Evolutionary conservation across 1,139 yeast genomes (phyloP).

Genomic region (Debaryomycetaceae sp.): DNA sequence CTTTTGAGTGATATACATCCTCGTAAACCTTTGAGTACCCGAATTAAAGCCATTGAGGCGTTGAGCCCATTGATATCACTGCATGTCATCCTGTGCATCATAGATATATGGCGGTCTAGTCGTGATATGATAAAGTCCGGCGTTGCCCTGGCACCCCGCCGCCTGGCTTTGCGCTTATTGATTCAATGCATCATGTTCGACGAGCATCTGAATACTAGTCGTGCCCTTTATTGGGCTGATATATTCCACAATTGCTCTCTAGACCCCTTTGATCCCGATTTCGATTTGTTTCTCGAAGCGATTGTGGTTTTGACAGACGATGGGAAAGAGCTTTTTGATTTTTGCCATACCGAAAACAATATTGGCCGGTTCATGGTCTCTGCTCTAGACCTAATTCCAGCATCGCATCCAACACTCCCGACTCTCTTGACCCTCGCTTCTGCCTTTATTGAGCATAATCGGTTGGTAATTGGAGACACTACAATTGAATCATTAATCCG

Average conservation of each 20-base stretch:
- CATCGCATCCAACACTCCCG: not conserved
- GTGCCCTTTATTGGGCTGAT: conserved; percentile 50
- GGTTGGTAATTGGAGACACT: not conserved
- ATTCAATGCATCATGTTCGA: conserved; percentile 46
- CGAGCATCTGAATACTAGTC: conserved; percentile 34
- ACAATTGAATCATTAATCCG: no score
- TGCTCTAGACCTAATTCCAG: not conserved
- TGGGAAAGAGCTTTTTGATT: conserved; percentile 52
- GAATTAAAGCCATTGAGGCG: conserved; percentile 42
- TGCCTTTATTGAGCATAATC: not conserved
- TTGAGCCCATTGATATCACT: conserved; percentile 41
- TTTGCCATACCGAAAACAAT: conserved; percentile 14
- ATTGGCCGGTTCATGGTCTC: not conserved
- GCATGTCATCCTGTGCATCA: conserved; percentile 47
- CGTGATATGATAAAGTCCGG: conserved; percentile 40
- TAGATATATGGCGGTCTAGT: conserved; percentile 70
- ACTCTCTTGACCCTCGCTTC: conserved; percentile 9
- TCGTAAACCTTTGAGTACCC: conserved; percentile 25
- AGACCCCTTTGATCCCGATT: conserved; percentile 34
- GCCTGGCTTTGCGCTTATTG: conserved; percentile 44
- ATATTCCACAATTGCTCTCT: conserved; percentile 36
- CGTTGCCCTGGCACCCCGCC: conserved; percentile 33
- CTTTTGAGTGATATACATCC: conserved; percentile 27
- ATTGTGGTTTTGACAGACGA: conserved; percentile 43
- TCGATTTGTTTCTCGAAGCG: conserved; percentile 44